phyloP scores from a whole-genome alignment of 2,329 filamentous ascomycete species.

The Capronia epimyces region DNA sequence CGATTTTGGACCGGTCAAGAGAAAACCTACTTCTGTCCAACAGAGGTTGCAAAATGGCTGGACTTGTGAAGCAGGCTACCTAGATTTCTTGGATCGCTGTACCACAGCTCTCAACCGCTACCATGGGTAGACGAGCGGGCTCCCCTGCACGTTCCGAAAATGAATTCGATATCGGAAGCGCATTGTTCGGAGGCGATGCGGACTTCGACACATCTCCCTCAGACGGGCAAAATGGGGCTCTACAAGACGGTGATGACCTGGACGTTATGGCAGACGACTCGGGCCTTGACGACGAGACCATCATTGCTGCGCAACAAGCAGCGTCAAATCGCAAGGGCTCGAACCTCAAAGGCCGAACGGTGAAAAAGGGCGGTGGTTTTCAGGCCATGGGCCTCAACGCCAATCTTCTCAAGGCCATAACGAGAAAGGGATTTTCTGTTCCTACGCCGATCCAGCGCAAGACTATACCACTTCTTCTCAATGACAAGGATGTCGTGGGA shows the following conservation, averaged over 20 bases:
- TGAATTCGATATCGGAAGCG: constrained; percentile 82
- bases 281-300: constrained; percentile 66
- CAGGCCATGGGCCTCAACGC: constrained; percentile 87
- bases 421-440: constrained; percentile 88
- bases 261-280: constrained; percentile 47
- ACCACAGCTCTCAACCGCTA: background rate
- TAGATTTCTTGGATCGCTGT: background rate
- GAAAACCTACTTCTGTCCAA: background rate
- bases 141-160: constrained; percentile 84
- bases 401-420: constrained; percentile 81
- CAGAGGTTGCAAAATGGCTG: background rate
- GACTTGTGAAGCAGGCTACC: background rate
- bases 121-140: constrained; percentile 41
- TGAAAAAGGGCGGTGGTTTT: constrained; percentile 94
- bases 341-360: constrained; percentile 75
- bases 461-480: constrained; percentile 84
- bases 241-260: constrained; percentile 27
- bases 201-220: constrained; percentile 40
- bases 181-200: constrained; percentile 62
- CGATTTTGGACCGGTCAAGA: background rate
- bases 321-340: constrained; percentile 80
- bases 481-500: constrained; percentile 91
- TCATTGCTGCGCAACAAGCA: constrained; percentile 82
- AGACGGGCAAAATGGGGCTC: constrained; percentile 29
- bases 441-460: constrained; percentile 97